Conservation (phyloP, 1,284 basidiomycete genomes). For the Spongispora temasekensis region DNA sequence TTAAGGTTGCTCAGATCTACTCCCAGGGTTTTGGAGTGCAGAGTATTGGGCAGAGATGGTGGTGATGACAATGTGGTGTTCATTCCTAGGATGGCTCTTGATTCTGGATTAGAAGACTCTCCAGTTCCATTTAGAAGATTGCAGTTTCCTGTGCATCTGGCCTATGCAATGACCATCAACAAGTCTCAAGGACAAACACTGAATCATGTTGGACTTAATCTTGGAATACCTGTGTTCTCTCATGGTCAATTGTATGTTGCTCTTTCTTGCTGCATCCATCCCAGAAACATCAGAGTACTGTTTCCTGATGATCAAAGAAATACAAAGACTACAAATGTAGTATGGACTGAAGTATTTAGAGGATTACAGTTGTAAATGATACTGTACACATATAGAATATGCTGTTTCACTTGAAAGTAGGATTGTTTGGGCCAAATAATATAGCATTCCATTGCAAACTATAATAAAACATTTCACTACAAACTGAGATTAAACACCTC, state of each 20-base stretch:
- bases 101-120: neutral
- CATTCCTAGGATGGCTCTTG: neutral
- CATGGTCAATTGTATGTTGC: neutral
- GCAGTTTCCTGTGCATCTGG: neutral
- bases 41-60: too few species aligned
- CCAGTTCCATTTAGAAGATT: neutral
- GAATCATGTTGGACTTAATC: neutral
- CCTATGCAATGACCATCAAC: neutral
- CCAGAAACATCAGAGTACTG: neutral
- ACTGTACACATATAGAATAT: neutral
- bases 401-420: too few species aligned
- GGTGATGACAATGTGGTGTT: neutral
- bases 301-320: neutral
- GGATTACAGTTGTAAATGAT: neutral
- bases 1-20: too few species aligned
- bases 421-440: too few species aligned
- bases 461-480: too few species aligned
- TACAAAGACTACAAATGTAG: neutral
- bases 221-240: neutral
- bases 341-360: neutral
- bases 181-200: neutral
- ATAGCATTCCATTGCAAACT: too few species aligned
- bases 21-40: too few species aligned
- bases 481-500: too few species aligned
- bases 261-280: neutral